phyloP scores from a whole-genome alignment of 148 eudicot species.

The Chenopodium suecicum region DNA sequence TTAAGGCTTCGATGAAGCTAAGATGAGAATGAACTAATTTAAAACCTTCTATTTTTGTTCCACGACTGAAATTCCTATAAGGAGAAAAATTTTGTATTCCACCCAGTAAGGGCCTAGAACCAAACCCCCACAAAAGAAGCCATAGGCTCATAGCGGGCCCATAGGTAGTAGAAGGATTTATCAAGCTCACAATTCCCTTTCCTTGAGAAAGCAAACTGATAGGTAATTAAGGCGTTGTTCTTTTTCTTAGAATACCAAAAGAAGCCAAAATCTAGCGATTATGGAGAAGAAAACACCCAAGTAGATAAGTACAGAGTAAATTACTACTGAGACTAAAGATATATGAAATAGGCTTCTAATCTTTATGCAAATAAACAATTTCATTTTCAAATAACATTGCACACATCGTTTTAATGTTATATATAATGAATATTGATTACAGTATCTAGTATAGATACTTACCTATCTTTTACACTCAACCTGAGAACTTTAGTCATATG shows the following conservation, averaged over 20 bases:
- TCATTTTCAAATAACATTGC: background rate
- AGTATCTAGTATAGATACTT: constrained; percentile 6
- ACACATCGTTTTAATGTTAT: background rate
- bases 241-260: background rate
- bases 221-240: background rate
- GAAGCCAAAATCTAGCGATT: background rate
- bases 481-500: constrained; percentile 91
- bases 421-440: background rate
- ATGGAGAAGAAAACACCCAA: background rate
- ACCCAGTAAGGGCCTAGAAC: background rate
- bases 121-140: background rate
- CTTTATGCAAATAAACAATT: background rate
- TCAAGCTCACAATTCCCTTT: background rate
- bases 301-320: background rate
- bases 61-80: background rate
- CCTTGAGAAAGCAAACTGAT: background rate
- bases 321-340: background rate
- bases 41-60: background rate
- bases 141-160: background rate
- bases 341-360: background rate
- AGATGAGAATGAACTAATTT: background rate
- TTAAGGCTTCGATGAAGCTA: background rate
- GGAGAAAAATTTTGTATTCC: background rate
- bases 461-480: constrained; percentile 71
- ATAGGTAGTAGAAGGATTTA: background rate